Conservation (phyloP, 495 filamentous ascomycete species). For the Antarctomyces pellizariae region DNA sequence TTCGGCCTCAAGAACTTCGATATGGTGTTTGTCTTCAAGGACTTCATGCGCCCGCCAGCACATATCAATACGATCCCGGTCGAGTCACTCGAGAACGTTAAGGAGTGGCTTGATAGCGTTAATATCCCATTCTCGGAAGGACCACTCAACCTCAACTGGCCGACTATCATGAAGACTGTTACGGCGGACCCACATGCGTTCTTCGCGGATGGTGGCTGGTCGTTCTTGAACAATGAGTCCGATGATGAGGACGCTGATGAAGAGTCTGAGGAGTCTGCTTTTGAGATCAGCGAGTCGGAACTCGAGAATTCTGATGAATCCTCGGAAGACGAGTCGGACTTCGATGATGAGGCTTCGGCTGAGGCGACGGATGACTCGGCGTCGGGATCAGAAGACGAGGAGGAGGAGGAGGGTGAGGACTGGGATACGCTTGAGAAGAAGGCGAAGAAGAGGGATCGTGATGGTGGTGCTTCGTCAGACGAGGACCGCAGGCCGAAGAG, state of each 20-base stretch:
- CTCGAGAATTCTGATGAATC: conserved; percentile 56
- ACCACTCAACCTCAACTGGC: conserved; percentile 94
- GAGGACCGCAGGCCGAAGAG: conserved; percentile 44
- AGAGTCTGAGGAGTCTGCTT: conserved; percentile 74
- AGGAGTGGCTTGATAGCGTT: conserved; percentile 91
- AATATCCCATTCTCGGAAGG: conserved; percentile 90
- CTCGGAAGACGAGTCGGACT: conserved; percentile 74
- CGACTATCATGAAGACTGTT: conserved; percentile 98
- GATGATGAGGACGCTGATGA: conserved; percentile 63
- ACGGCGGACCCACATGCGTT: conserved; percentile 81
- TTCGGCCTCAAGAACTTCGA: conserved; percentile 99
- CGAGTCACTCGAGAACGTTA: conserved; percentile 79
- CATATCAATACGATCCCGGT: conserved; percentile 98
- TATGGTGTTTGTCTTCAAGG: conserved; percentile 91
- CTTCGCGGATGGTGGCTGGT: conserved; percentile 90
- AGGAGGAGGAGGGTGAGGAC: conserved; percentile 69
- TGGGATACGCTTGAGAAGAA: conserved; percentile 87
- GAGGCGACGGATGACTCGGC: conserved; percentile 48
- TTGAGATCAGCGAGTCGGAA: conserved; percentile 72
- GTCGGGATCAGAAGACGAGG: conserved; percentile 42
- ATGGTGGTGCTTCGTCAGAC: conserved; percentile 44
- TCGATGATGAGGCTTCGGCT: conserved; percentile 71
- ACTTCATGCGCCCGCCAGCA: conserved; percentile 64
- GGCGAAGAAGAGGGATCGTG: conserved; percentile 68
- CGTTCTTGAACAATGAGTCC: conserved; percentile 67